Conservation (phyloP, 352 stramenopile species). For the Phytophthora macrochlamydospora region DNA sequence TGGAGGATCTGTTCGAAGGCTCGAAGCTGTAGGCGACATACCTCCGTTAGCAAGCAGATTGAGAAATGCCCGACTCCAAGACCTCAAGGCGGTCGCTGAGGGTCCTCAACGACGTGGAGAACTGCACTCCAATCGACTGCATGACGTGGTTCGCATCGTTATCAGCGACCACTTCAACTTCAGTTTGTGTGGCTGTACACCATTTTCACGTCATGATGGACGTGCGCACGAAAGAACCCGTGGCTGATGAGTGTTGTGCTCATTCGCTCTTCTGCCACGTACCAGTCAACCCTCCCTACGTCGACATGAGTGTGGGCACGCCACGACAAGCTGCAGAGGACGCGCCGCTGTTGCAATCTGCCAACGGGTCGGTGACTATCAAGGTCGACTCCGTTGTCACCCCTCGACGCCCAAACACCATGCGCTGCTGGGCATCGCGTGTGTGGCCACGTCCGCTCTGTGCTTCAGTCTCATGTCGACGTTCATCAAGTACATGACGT, state of each 20-base stretch:
- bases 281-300: background rate
- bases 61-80: slow-evolving; percentile 1
- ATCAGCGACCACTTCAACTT: background rate
- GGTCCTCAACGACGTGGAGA: background rate
- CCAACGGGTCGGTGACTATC: background rate
- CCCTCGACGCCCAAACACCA: slow-evolving; percentile 36
- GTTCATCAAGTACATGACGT: slow-evolving; percentile 76
- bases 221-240: background rate
- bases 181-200: slow-evolving; percentile 2
- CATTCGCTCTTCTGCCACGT: background rate
- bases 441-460: slow-evolving; percentile 63
- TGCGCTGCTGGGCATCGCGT: slow-evolving; percentile 57
- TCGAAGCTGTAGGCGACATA: slow-evolving; percentile 1
- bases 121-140: slow-evolving; percentile 1
- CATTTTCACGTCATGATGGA: background rate
- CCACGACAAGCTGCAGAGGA: slow-evolving; percentile 9
- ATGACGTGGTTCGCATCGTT: slow-evolving; percentile 6
- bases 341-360: slow-evolving; percentile 8
- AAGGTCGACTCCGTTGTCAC: background rate
- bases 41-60: too few species aligned
- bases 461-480: slow-evolving; percentile 84
- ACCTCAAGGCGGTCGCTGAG: background rate
- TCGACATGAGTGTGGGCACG: slow-evolving; percentile 5
- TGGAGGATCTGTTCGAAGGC: slow-evolving; percentile 34
- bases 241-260: slow-evolving; percentile 10